phyloP scores from a whole-genome alignment of 2,329 filamentous ascomycete genomes.

The Colletotrichum cordylinicola region DNA sequence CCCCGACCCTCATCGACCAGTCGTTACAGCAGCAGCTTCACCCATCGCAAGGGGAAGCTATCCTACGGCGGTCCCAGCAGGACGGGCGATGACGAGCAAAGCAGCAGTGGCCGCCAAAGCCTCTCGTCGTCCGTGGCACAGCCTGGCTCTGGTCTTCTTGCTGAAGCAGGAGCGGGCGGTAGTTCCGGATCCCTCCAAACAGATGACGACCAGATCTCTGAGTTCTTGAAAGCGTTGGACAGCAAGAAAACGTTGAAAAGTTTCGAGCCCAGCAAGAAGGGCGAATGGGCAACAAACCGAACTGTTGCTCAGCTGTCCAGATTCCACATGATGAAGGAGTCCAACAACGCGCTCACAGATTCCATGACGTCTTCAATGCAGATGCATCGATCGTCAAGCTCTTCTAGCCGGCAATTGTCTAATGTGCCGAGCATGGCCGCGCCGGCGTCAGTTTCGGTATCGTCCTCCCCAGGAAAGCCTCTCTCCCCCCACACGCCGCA shows the following conservation, averaged over 20 bases:
- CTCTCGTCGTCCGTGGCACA: slow-evolving; percentile 71
- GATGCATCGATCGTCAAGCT: slow-evolving; percentile 81
- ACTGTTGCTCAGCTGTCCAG: slow-evolving; percentile 82
- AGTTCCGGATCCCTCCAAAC: slow-evolving; percentile 71
- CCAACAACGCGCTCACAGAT: slow-evolving; percentile 86
- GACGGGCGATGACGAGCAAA: slow-evolving; percentile 72
- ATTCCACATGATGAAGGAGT: slow-evolving; percentile 89
- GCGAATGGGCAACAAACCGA: slow-evolving; percentile 74
- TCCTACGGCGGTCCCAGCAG: slow-evolving; percentile 78
- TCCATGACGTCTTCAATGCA: slow-evolving; percentile 91
- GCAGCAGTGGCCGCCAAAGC: slow-evolving; percentile 82
- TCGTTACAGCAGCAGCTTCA: slow-evolving; percentile 93
- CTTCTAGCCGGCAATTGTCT: slow-evolving; percentile 66
- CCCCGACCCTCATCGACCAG: slow-evolving; percentile 80
- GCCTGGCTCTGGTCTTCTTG: slow-evolving; percentile 80
- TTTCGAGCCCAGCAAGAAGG: slow-evolving; percentile 72
- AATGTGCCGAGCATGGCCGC: slow-evolving; percentile 71
- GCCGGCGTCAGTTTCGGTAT: slow-evolving; percentile 79
- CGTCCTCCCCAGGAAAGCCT: slow-evolving; percentile 88
- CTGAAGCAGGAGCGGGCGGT: slow-evolving; percentile 71
- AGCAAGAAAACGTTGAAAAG: slow-evolving; percentile 85
- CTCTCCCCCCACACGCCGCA: slow-evolving; percentile 91
- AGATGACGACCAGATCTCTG: slow-evolving; percentile 92
- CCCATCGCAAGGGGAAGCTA: slow-evolving; percentile 78
- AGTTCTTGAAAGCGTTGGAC: slow-evolving; percentile 89